A percentile compares a stretch with the other conserved stretches of the same genome.
phyloP scores from a whole-genome alignment of 2,329 filamentous ascomycete genomes.

The Rutstroemia sp. region DNA sequence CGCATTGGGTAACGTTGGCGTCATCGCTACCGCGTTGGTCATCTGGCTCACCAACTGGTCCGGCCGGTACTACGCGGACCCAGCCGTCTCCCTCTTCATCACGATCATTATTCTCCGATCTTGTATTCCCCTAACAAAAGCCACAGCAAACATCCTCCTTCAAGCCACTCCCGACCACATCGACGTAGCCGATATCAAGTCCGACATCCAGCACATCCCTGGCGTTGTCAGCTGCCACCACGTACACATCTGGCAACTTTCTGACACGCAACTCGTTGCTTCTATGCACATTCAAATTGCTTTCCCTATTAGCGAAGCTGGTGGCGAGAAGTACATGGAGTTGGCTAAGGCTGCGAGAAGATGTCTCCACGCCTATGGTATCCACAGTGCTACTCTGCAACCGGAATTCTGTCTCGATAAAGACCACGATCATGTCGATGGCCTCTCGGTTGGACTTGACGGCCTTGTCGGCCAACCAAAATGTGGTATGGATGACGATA shows the following conservation, averaged over 20 bases:
- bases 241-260: slow-evolving; percentile 95
- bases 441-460: slow-evolving; percentile 18
- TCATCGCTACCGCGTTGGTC: slow-evolving; percentile 73
- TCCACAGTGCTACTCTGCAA: slow-evolving; percentile 95
- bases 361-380: slow-evolving; percentile 91
- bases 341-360: slow-evolving; percentile 74
- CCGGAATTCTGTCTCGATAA: slow-evolving; percentile 69
- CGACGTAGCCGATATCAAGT: slow-evolving; percentile 80
- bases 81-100: slow-evolving; percentile 87
- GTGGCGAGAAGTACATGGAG: slow-evolving; percentile 78
- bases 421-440: slow-evolving; percentile 24
- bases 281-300: slow-evolving; percentile 89
- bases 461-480: slow-evolving; percentile 20
- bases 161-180: slow-evolving; percentile 90
- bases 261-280: slow-evolving; percentile 87
- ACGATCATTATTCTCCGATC: slow-evolving; percentile 70
- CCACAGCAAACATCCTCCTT: slow-evolving; percentile 79
- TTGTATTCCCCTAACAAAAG: slow-evolving; percentile 70
- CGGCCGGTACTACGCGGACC: slow-evolving; percentile 83
- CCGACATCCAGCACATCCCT: slow-evolving; percentile 79
- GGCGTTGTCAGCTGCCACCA: slow-evolving; percentile 91
- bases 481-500: slow-evolving; percentile 23
- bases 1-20: slow-evolving; percentile 78
- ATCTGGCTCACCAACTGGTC: slow-evolving; percentile 86
- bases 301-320: slow-evolving; percentile 80